phyloP scores from a whole-genome alignment of 495 filamentous ascomycete genomes.

The Aspergillus biplanus region DNA sequence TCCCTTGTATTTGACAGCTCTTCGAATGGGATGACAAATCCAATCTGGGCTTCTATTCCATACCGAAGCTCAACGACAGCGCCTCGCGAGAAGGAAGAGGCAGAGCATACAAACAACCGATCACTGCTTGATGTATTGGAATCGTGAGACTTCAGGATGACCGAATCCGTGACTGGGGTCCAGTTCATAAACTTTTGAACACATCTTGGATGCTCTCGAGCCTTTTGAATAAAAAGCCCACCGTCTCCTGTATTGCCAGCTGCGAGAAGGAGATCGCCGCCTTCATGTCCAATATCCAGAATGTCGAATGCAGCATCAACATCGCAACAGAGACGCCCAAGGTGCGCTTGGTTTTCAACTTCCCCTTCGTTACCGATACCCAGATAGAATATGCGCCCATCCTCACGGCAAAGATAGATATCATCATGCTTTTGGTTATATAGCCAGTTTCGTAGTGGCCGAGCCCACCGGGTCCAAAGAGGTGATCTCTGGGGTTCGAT shows the following conservation, averaged over 20 bases:
- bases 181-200: conserved; percentile 75
- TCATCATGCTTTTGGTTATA: conserved; percentile 66
- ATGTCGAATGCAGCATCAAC: conserved; percentile 52
- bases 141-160: conserved; percentile 44
- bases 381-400: conserved; percentile 71
- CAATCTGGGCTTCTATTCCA: conserved; percentile 70
- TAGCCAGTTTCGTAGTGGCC: conserved; percentile 62
- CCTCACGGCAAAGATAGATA: conserved; percentile 79
- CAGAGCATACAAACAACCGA: conserved; percentile 47
- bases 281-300: conserved; percentile 51
- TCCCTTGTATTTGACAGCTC: conserved; percentile 38
- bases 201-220: conserved; percentile 51
- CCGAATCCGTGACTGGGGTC: conserved; percentile 78
- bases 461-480: conserved; percentile 68
- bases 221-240: conserved; percentile 70
- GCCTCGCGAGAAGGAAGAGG: conserved; percentile 51
- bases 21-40: conserved; percentile 54
- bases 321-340: conserved; percentile 48
- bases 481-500: conserved; percentile 34
- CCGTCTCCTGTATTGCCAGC: conserved; percentile 84
- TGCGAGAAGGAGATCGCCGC: conserved; percentile 75
- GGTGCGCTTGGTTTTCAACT: conserved; percentile 39
- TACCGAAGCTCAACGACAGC: conserved; percentile 71
- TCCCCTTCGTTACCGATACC: conserved; percentile 58
- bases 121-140: conserved; percentile 28